Base-by-base conservation (phyloP, 768 basidiomycete genomes). In the Coprinopsis marcescibilis region DNA sequence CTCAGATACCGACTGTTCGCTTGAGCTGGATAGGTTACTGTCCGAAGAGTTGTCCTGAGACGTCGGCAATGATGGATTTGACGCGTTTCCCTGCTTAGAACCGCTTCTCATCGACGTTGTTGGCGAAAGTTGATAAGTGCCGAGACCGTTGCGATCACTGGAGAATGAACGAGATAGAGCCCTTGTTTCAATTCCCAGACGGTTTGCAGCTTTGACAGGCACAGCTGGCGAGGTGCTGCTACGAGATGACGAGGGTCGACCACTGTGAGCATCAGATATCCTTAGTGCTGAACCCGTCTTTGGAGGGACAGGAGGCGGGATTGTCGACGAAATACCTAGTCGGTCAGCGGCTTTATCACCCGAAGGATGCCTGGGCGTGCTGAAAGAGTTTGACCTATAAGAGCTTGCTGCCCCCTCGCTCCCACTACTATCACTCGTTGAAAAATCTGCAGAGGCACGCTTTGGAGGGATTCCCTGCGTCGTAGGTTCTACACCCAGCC, bases 331-430 rank as follows among this genome's bases (percentile, higher is more conserved):
- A 7, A 48, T 48, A 12, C 47, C 47, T 19, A 48, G 47, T 8
- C 57, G 59, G 17, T 45, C 56, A 20, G 59, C 60, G 21, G 60
- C 62, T 51, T 63, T 65, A 37, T 30, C 44, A 38, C 35, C 65
- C 62, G 34, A 62, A 27, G 27, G 13, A 27, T 13, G 26, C 41
- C 11, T 11, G 59, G n/a, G 60, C 58, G 17, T 50, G 47, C 27
- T 52, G 43, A 35, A 41, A 24, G 42, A 45, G 24, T 27, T 26
- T 5, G 27, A 26, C 24, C 12, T 24, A 8, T 26, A 21, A 13
- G 41, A 43, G 19, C 38, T 24, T 15, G 20, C 7, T 21, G 4
- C 4, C 11, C 41, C 30, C 19, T 43, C 41, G 37, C 36, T n/a
- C 6, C 26, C 30, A 8, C 30, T 29, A 8, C 26, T n/a, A 17